Percentiles rank a stretch among this genome's conserved stretches.
phyloP scores from a whole-genome alignment of 192 early-diverging fungal species.

The Irineochytrium annulatum region DNA sequence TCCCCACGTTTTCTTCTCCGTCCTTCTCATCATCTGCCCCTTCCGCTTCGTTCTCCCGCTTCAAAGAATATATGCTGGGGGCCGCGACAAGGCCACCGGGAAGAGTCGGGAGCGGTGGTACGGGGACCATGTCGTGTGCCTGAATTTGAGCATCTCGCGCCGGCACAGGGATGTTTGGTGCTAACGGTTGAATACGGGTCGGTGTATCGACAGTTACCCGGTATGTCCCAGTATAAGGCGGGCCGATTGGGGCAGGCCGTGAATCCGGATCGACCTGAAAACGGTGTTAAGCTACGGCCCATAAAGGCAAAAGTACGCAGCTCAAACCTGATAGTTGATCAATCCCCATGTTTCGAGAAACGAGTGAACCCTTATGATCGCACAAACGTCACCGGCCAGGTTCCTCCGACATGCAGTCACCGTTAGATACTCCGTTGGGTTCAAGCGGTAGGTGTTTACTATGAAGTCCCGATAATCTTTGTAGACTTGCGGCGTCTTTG shows the following conservation, averaged over 20 bases:
- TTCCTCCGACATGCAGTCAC: slow-evolving; percentile 95
- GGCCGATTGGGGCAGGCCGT: slow-evolving; percentile 83
- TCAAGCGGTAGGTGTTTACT: slow-evolving; percentile 96
- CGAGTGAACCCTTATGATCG: slow-evolving; percentile 95
- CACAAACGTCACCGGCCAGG: slow-evolving; percentile 97
- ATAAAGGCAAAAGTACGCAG: background rate
- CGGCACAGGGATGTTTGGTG: slow-evolving; percentile 46
- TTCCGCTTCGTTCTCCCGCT: slow-evolving; percentile 3
- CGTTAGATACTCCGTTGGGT: slow-evolving; percentile 92
- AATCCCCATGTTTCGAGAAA: slow-evolving; percentile 99
- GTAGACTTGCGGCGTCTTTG: slow-evolving; percentile 89
- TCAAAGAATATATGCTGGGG: background rate
- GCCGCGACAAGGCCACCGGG: background rate
- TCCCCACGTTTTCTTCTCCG: background rate
- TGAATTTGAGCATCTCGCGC: background rate
- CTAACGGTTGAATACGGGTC: slow-evolving; percentile 85
- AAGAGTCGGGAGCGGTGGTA: background rate
- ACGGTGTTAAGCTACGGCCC: background rate
- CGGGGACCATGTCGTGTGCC: background rate
- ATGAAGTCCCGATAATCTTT: slow-evolving; percentile 95
- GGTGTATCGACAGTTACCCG: slow-evolving; percentile 94
- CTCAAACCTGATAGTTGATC: slow-evolving; percentile 91
- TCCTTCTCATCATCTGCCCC: background rate
- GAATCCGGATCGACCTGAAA: slow-evolving; percentile 84
- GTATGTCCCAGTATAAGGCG: slow-evolving; percentile 97